A percentile compares a stretch with the other conserved stretches of the same genome.
phyloP scores from a whole-genome alignment of 192 early-diverging fungal genomes.

The Hyaloraphidium curvatum region DNA sequence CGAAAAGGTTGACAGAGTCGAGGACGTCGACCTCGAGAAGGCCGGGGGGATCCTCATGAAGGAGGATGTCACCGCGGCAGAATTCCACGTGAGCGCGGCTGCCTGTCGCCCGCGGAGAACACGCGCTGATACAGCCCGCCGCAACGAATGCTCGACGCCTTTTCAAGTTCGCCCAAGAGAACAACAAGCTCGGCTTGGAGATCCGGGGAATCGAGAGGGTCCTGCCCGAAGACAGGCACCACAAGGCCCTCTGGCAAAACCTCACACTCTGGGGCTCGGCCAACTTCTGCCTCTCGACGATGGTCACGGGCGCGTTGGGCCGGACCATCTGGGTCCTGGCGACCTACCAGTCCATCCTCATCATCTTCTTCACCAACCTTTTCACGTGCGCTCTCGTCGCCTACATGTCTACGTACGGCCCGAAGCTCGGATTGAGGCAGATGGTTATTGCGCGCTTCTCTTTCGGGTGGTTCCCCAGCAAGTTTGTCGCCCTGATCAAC shows the following conservation, averaged over 20 bases:
- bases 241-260: background rate
- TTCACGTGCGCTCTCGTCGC: slow-evolving; percentile 9
- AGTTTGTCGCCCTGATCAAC: slow-evolving; percentile 14
- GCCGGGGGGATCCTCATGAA: no score
- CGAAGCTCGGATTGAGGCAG: slow-evolving; percentile 12
- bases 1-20: no score
- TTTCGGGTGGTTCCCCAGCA: slow-evolving; percentile 11
- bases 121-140: no score
- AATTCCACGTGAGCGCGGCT: no score
- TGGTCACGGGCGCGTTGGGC: slow-evolving; percentile 6
- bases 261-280: background rate
- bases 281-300: background rate
- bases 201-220: slow-evolving; percentile 1
- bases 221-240: background rate
- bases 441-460: slow-evolving; percentile 17
- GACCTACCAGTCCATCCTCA: slow-evolving; percentile 7
- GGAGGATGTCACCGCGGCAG: no score
- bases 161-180: no score
- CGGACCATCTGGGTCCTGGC: slow-evolving; percentile 11
- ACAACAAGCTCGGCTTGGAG: slow-evolving; percentile 1
- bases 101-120: no score
- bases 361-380: slow-evolving; percentile 15
- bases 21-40: no score
- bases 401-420: slow-evolving; percentile 14
- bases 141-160: no score